Evolutionary conservation across 2,329 filamentous ascomycete genomes (phyloP).

Genomic region (Chlorencoelia australis): DNA sequence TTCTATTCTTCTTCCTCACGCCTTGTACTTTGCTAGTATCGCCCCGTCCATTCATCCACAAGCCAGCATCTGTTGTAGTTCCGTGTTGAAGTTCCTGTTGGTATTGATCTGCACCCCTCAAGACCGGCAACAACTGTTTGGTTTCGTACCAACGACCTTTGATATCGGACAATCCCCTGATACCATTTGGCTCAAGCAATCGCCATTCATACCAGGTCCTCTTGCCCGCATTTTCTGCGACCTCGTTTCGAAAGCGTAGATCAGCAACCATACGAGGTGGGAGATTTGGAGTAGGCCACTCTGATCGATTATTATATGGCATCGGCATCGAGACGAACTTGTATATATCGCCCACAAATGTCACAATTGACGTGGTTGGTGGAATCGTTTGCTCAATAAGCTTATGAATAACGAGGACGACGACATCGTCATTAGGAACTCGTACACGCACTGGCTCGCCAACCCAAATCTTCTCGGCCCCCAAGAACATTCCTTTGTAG

Average conservation of each 20-base stretch:
- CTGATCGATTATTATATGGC: slow-evolving; percentile 26
- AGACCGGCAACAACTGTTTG: slow-evolving; percentile 35
- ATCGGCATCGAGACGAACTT: slow-evolving; percentile 33
- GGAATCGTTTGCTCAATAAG: slow-evolving; percentile 25
- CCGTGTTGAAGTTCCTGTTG: slow-evolving; percentile 26
- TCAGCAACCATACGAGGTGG: slow-evolving; percentile 34
- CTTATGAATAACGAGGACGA: slow-evolving; percentile 35
- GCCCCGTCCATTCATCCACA: slow-evolving; percentile 37
- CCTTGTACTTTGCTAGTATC: slow-evolving; percentile 27
- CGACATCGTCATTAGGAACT: slow-evolving; percentile 32
- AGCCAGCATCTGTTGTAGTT: slow-evolving; percentile 31
- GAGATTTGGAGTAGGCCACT: slow-evolving; percentile 33
- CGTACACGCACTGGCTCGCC: slow-evolving; percentile 46
- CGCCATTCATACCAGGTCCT: slow-evolving; percentile 25
- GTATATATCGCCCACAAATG: slow-evolving; percentile 42
- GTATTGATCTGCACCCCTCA: slow-evolving; percentile 25
- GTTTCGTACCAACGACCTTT: slow-evolving; percentile 54
- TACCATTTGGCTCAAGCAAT: slow-evolving; percentile 21
- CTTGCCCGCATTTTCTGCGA: slow-evolving; percentile 29
- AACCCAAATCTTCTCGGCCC: slow-evolving; percentile 49
- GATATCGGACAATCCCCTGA: slow-evolving; percentile 34
- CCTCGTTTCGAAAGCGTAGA: slow-evolving; percentile 36
- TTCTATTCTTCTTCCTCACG: slow-evolving; percentile 24
- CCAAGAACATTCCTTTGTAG: slow-evolving; percentile 45
- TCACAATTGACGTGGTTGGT: slow-evolving; percentile 26